Conservation (phyloP, 768 basidiomycete genomes). For the Mycena albidolilacea region DNA sequence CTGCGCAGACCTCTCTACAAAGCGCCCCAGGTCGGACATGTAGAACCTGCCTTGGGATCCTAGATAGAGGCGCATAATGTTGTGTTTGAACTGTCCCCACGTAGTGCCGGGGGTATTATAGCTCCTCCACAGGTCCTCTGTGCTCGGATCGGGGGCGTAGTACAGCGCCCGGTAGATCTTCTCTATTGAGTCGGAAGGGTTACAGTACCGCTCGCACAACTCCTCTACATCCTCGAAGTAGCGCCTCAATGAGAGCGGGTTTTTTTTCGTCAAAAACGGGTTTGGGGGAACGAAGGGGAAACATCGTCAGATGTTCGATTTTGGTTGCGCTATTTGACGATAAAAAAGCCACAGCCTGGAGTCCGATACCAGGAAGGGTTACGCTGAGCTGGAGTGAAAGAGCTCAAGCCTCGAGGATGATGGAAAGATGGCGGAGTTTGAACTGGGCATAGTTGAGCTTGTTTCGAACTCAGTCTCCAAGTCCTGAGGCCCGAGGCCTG, state of each 20-base stretch:
- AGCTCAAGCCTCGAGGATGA: too few species aligned
- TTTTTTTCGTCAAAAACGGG: slow-evolving; percentile 8
- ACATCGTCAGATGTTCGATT: neutral
- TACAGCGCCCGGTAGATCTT: slow-evolving; percentile 10
- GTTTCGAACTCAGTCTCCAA: too few species aligned
- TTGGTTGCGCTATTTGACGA: too few species aligned
- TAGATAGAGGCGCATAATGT: slow-evolving; percentile 2
- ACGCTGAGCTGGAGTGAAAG: too few species aligned
- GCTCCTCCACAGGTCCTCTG: slow-evolving; percentile 18
- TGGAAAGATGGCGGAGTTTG: too few species aligned
- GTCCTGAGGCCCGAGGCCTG: too few species aligned
- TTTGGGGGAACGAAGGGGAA: slow-evolving; percentile 12
- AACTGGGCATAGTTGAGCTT: too few species aligned
- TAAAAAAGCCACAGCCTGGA: too few species aligned
- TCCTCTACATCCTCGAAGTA: slow-evolving; percentile 24
- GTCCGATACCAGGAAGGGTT: too few species aligned
- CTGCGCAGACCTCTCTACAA: neutral
- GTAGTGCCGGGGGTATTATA: neutral
- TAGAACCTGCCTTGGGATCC: neutral
- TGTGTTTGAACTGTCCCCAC: slow-evolving; percentile 2
- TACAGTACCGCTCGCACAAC: neutral
- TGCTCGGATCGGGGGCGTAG: slow-evolving; percentile 7
- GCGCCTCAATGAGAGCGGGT: slow-evolving; percentile 3
- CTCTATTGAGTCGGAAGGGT: neutral
- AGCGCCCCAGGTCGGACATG: neutral